Base-by-base conservation (phyloP, 2,329 filamentous ascomycete species). In the Talaromyces sp. region DNA sequence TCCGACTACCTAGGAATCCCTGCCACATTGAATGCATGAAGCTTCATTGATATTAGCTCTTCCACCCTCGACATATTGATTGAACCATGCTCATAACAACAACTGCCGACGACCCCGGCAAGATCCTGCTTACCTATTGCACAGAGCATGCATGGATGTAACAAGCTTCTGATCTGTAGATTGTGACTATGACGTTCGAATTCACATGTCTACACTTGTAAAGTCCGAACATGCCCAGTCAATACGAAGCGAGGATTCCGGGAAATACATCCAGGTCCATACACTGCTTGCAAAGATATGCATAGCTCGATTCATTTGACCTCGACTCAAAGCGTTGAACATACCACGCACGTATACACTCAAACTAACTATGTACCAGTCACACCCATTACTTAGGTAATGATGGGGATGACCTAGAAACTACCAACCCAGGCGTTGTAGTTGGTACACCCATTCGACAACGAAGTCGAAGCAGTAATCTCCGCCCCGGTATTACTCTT, bases 401-500 rank as follows among this genome's bases (percentile, higher is more conserved):
- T n/a, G n/a, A 45, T 41, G 3, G 7, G 7, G 9, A 25, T n/a
- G n/a, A n/a, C n/a, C 17, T 56, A 59, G n/a, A 59, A 59, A 36
- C 57, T 59, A 11, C 57, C 57, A 6, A 43, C 57, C 57, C 57
- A 59, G 28, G 45, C 21, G 19, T 59, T 59, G 45, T 59, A 59
- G 31, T 59, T 59, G 8, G 57, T 59, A 45, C 57, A 59, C 11
- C 57, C 57, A 28, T 59, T 51, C 13, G 57, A 56, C 45, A 59
- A 35, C 13, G n/a, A 22, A 17, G 57, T 56, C 3, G 53, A 41
- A 28, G 57, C 28, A n/a, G 66, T 71, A 46, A 73, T 71, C 9
- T 61, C 63, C 15, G 68, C 70, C 2, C 70, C 71, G n/a, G 53
- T 64, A 5, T 64, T 59, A 13, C 56, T 59, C 6, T 61, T 61